Base-by-base conservation (phyloP, 2,329 filamentous ascomycete species). In the Corinectria fuckeliana region DNA sequence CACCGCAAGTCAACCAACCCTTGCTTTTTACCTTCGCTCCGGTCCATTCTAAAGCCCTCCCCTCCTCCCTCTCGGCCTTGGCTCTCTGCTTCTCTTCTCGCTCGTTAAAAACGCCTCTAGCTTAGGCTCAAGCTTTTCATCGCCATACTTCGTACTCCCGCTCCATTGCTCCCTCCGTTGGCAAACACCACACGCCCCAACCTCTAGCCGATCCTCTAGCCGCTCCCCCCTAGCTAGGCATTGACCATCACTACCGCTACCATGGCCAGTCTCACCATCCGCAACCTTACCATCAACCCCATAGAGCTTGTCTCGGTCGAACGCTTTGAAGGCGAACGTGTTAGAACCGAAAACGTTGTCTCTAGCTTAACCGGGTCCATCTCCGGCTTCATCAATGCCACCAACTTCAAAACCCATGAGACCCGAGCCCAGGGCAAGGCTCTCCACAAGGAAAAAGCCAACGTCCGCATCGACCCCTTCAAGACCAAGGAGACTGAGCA, bases 261-360 rank as follows among this genome's bases (percentile, higher is more conserved):
- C 56, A 85, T 85, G 82, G 75, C 79, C 16, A 75, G 78, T 57
- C 79, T 97, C 66, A 91, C 85, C 4, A 86, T 97, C 69, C 92
- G 93, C 70, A 97, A 97, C 75, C 80, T 96, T 65, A 94, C 91
- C 42, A 81, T 85, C 57, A 88, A 85, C 48, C 82, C 87, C n/a
- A 80, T 97, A 55, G 86, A 89, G 66, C 84, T 97, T 68, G 88
- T 88, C 74, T 82, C 72, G 60, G 81, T 94, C 58, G 91, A 96
- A 78, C 88, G 89, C 66, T 93, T 93, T 74, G 85, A 88, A 66
- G 82, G 75, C 26, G 72, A 79, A 58, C 74, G 75, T 21, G 68
- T 78, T 79, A 52, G 78, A 41, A 74, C 75, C 26, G 75, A 75
- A 56, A 74, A 83, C 62, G 74, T 81, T 14, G 66, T 84, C 34